Evolutionary conservation across 495 filamentous ascomycete genomes (phyloP).

Genomic region (Penicillium salamii): DNA sequence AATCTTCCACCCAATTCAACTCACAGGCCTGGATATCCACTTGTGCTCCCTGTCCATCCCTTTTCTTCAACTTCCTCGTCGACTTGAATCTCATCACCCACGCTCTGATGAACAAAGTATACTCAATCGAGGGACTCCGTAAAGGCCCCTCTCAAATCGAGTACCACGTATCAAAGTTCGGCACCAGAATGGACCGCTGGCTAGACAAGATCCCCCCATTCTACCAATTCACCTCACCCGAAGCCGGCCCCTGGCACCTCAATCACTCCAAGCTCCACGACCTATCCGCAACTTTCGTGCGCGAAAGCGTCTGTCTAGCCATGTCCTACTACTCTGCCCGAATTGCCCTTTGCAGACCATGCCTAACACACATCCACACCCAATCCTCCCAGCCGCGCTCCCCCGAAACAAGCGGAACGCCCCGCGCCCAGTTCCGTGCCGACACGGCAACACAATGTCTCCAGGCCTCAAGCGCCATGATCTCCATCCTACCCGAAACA

Average conservation of each 20-base stretch:
- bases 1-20: conserved; percentile 12
- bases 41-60: conserved; percentile 32
- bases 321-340: conserved; percentile 55
- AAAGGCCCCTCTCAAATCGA: conserved; percentile 51
- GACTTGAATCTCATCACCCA: conserved; percentile 52
- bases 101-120: conserved; percentile 51
- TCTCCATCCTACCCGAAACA: conserved; percentile 47
- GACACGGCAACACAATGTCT: conserved; percentile 53
- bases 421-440: conserved; percentile 45
- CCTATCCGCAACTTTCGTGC: conserved; percentile 10
- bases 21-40: conserved; percentile 18
- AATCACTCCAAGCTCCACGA: conserved; percentile 14
- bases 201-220: conserved; percentile 38
- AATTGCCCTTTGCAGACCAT: conserved; percentile 59
- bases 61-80: conserved; percentile 45
- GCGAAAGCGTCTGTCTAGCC: conserved; percentile 39
- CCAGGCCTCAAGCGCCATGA: conserved; percentile 49
- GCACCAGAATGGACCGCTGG: conserved; percentile 51
- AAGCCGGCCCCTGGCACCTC: conserved; percentile 16
- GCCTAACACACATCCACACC: conserved; percentile 33
- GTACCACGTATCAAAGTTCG: conserved; percentile 44
- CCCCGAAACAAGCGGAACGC: conserved; percentile 25
- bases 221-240: conserved; percentile 44
- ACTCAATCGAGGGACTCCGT: conserved; percentile 52
- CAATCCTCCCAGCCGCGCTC: not conserved